A percentile compares a stretch with the other conserved stretches of the same genome.
Conservation (phyloP, 345 rosid genomes). For the Bretschneidera sinensis region DNA sequence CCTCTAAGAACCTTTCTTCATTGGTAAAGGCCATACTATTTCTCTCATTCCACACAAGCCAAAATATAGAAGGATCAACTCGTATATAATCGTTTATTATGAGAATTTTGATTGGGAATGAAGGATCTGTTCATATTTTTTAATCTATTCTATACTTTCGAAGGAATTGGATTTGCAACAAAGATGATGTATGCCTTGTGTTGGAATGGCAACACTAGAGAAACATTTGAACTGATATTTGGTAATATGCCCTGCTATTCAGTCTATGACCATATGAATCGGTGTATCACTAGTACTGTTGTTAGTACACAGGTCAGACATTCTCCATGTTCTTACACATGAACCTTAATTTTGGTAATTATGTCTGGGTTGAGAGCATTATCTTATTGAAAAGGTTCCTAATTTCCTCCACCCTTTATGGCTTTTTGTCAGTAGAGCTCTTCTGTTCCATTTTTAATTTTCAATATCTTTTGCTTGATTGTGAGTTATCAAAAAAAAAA, state of each 20-base stretch:
- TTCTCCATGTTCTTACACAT: too few relatives aligned
- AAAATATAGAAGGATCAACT: too few relatives aligned
- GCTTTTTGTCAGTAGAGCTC: too few relatives aligned
- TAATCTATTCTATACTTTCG: not conserved
- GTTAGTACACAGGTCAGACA: not conserved
- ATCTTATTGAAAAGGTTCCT: not conserved
- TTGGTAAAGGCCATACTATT: too few relatives aligned
- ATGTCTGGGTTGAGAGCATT: not conserved
- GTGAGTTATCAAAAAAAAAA: not conserved
- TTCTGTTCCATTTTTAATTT: not conserved
- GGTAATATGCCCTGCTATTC: not conserved
- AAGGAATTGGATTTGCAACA: not conserved
- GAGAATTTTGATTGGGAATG: not conserved
- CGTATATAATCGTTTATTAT: not conserved
- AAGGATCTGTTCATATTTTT: conserved; percentile 3
- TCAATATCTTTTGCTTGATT: conserved; percentile 2
- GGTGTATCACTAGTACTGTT: too few relatives aligned
- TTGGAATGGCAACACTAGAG: not conserved
- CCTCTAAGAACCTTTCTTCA: too few relatives aligned
- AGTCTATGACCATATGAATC: not conserved
- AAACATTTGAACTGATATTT: not conserved
- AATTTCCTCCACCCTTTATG: too few relatives aligned
- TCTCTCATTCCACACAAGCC: too few relatives aligned
- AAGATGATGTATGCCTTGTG: not conserved
- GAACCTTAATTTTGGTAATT: too few relatives aligned